phyloP scores from a whole-genome alignment of 306 rosid genomes.

The Betula pendula region DNA sequence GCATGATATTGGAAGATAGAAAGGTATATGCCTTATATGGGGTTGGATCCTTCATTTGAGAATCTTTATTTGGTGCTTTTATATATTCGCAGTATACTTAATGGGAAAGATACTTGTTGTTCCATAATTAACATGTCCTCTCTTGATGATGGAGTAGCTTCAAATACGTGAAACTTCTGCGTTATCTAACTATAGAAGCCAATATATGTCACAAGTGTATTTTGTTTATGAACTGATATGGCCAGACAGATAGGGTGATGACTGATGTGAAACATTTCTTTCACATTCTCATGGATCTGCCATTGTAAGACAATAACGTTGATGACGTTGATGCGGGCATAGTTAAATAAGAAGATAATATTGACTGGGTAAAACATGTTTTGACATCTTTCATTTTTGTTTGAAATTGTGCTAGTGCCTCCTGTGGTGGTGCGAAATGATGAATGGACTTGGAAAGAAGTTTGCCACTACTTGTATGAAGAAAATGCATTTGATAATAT shows the following conservation, averaged over 20 bases:
- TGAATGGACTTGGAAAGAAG: constrained; percentile 83
- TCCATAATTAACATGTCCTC: not conserved
- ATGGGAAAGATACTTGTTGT: not conserved
- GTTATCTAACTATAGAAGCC: not conserved
- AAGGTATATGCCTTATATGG: not conserved
- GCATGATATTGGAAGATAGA: not conserved
- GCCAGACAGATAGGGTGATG: not conserved
- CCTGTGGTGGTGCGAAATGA: constrained; percentile 88
- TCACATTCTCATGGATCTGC: not conserved
- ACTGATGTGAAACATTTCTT: not conserved
- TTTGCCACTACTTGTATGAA: constrained; percentile 66
- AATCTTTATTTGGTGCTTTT: not conserved
- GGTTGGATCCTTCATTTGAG: not conserved
- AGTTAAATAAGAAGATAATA: constrained; percentile 10
- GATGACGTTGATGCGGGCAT: not conserved
- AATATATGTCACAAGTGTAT: not conserved
- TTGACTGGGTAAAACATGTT: not conserved
- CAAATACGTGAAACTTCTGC: not conserved
- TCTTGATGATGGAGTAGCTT: not conserved
- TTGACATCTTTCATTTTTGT: constrained; percentile 29
- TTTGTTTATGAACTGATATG: not conserved
- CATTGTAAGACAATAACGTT: not conserved
- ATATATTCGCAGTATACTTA: not conserved
- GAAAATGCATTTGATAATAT: constrained; percentile 90
- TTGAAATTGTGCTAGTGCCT: constrained; percentile 66